Evolutionary conservation across 1,139 yeast species (phyloP).

Genomic region (Saccharomyces hybrid): DNA sequence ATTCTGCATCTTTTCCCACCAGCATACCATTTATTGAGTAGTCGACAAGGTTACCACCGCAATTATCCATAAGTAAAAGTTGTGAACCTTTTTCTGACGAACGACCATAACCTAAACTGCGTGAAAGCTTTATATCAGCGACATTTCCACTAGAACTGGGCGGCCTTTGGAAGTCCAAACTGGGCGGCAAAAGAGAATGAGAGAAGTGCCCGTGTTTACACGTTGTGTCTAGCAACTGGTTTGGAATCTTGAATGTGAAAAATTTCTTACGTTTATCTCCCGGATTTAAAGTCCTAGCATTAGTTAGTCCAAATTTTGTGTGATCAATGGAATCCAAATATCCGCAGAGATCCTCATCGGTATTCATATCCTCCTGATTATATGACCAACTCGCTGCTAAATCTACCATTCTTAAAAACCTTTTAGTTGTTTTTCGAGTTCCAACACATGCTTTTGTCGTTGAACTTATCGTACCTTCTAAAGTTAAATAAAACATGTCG

Average conservation of each 20-base stretch:
- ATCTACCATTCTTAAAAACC: conserved; percentile 20
- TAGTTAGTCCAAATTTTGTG: conserved; percentile 40
- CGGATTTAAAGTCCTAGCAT: conserved; percentile 43
- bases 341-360: conserved; percentile 30
- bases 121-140: background rate
- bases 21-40: background rate
- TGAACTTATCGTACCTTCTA: background rate
- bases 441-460: background rate
- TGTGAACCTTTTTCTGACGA: background rate
- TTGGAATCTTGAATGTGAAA: conserved; percentile 55
- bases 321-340: conserved; percentile 36
- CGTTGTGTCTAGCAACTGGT: conserved; percentile 43
- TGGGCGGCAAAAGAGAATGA: conserved; percentile 35
- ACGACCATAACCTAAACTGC: background rate
- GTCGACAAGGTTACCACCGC: background rate
- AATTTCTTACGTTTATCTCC: conserved; percentile 48
- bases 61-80: background rate
- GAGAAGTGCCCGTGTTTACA: conserved; percentile 45
- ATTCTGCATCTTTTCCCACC: background rate
- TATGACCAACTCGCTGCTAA: conserved; percentile 35
- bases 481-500: background rate
- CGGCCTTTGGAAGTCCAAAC: background rate
- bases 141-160: background rate
- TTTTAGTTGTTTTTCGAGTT: conserved; percentile 11
- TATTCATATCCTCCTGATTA: conserved; percentile 29